phyloP scores from a whole-genome alignment of 345 rosid genomes.

The Erodium maritimum region DNA sequence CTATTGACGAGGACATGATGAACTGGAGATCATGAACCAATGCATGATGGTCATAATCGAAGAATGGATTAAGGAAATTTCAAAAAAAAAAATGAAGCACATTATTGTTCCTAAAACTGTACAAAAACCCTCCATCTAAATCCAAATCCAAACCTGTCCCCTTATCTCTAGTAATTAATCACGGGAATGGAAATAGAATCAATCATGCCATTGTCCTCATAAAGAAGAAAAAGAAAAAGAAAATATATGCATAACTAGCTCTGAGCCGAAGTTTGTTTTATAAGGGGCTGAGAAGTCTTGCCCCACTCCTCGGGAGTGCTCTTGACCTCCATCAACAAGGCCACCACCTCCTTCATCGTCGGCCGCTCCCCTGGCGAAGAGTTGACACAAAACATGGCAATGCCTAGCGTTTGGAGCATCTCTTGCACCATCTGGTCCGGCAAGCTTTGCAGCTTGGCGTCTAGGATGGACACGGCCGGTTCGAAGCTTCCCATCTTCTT shows the following conservation, averaged over 20 bases:
- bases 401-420: slow-evolving; percentile 88
- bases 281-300: slow-evolving; percentile 77
- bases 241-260: slow-evolving; percentile 15
- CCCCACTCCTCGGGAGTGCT: slow-evolving; percentile 87
- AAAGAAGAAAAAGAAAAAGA: neutral
- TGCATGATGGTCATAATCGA: too few species aligned
- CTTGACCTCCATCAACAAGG: slow-evolving; percentile 81
- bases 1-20: too few species aligned
- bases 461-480: slow-evolving; percentile 63
- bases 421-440: slow-evolving; percentile 90
- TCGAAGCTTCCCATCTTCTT: slow-evolving; percentile 96
- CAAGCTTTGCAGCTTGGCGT: slow-evolving; percentile 63
- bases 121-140: neutral
- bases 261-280: slow-evolving; percentile 62
- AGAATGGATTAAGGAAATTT: neutral
- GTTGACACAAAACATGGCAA: slow-evolving; percentile 94
- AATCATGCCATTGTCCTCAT: too few species aligned
- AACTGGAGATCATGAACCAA: too few species aligned
- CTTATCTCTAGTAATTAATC: neutral
- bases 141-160: neutral
- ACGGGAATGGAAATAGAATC: neutral
- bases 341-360: slow-evolving; percentile 91
- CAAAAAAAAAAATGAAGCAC: neutral
- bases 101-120: neutral
- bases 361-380: slow-evolving; percentile 80